Base-by-base conservation (phyloP, 139 green algal species). In the Astrephomene gubernaculifera region DNA sequence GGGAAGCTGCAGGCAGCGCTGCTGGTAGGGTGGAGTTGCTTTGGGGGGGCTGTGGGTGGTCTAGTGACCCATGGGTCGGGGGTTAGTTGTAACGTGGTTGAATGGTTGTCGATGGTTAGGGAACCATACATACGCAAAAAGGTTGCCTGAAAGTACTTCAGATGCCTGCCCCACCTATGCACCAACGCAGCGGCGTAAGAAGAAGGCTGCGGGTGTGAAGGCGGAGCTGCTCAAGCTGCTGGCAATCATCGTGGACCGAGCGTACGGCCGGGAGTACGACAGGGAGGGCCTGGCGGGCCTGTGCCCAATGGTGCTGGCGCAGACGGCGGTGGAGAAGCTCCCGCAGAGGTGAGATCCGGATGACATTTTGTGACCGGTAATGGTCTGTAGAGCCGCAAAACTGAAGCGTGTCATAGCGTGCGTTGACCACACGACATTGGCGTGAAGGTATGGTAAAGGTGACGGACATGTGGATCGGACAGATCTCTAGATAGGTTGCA, bases 211-310 rank as follows among this genome's bases (percentile, higher is more conserved):
- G 8, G 54, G 54, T 2, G 74, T 71, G 6, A 12, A 27, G 0
- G 35, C 74, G 14, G 74, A 71, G 74, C 74, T 82, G 36, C 74
- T 82, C 27, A 31, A 38, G 29, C 57, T 82, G 38, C 33, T 82
- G 36, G 74, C 74, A 2, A 9, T 52, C 12, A 12, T 67, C 1
- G 33, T 82, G 54, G 74, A 82, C 74, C 27, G 73, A 54, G 73
- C 54, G 17, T 36, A 81, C 73, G 1, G 21, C 1, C 45, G 31
- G 71, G 2, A 31, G 71, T 7, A 12, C 38, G 14, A 36, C 39
- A 2, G 39, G 44, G 1, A 21, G 22, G 73, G 7, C 27, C 33
- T 4, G 53, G 19, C 36, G 6, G 36, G 10, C 4, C 35, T 1
- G 72, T 57, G 22, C 12, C n/a, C 71, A 24, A 49, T 52, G 52